Evolutionary conservation across 2,329 filamentous ascomycete species (phyloP).

Genomic region (Fusarium sp.): DNA sequence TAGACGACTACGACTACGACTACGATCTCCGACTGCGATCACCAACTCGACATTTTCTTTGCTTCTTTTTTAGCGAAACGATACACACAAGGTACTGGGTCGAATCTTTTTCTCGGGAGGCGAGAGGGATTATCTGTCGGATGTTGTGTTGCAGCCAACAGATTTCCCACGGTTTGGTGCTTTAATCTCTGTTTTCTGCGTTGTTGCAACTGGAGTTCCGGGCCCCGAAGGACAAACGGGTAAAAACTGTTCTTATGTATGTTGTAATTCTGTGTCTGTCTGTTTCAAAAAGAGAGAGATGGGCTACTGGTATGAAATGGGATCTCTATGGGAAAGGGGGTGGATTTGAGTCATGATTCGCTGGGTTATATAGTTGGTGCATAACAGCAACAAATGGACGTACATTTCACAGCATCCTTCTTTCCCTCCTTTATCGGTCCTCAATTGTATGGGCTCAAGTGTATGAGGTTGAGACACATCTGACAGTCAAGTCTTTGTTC

Average conservation of each 20-base stretch:
- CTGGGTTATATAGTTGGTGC: slow-evolving; percentile 33
- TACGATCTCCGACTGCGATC: background rate
- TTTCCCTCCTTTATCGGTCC: background rate
- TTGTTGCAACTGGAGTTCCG: slow-evolving; percentile 29
- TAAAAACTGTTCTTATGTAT: slow-evolving; percentile 29
- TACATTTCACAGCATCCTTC: slow-evolving; percentile 5
- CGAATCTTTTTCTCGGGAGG: slow-evolving; percentile 8
- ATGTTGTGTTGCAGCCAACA: slow-evolving; percentile 15
- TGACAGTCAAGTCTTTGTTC: background rate
- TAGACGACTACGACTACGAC: slow-evolving; percentile 9
- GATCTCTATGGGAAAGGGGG: slow-evolving; percentile 4
- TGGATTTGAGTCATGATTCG: slow-evolving; percentile 14
- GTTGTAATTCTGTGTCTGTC: slow-evolving; percentile 6
- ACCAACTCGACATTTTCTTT: slow-evolving; percentile 1
- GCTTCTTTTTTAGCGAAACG: slow-evolving; percentile 7
- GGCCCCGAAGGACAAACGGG: slow-evolving; percentile 19
- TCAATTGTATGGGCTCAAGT: background rate
- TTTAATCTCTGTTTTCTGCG: slow-evolving; percentile 17
- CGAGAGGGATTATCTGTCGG: slow-evolving; percentile 11
- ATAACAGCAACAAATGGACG: slow-evolving; percentile 15
- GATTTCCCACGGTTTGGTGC: slow-evolving; percentile 9
- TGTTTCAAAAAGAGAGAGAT: background rate
- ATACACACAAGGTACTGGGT: background rate
- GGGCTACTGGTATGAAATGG: slow-evolving; percentile 11
- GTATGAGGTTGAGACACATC: background rate